Percentiles rank a stretch among this genome's conserved stretches.
Evolutionary conservation across 805 yeast species (phyloP).

Genomic region (Komagataella pastoris): DNA sequence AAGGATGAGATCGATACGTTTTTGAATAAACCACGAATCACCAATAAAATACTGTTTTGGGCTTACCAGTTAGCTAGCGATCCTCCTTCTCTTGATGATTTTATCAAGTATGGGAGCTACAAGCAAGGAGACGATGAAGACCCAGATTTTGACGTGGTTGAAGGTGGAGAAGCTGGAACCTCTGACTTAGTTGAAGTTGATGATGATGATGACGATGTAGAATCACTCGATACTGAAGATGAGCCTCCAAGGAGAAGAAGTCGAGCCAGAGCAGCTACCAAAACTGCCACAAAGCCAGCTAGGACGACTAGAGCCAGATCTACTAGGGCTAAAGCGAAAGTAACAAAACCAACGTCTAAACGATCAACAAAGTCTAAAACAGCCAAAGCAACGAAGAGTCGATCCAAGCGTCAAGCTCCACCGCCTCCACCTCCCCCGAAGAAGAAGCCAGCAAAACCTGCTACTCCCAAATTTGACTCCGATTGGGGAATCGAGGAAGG

Average conservation of each 20-base stretch:
- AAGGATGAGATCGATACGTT: conserved; percentile 7
- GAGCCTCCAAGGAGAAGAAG: conserved; percentile 1
- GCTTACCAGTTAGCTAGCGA: conserved; percentile 5
- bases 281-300: background rate
- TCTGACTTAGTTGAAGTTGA: conserved; percentile 1
- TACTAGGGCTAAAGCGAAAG: background rate
- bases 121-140: conserved; percentile 5
- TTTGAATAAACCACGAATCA: conserved; percentile 8
- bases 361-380: background rate
- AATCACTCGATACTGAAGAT: conserved; percentile 7
- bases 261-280: background rate
- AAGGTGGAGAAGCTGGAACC: background rate
- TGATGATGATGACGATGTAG: conserved; percentile 3
- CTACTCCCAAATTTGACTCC: background rate
- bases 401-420: background rate
- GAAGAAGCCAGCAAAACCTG: background rate
- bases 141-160: conserved; percentile 1
- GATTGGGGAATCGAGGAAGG: background rate
- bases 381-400: background rate
- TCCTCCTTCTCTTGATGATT: conserved; percentile 27
- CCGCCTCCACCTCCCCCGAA: background rate
- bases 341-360: background rate
- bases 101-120: conserved; percentile 12
- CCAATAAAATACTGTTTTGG: conserved; percentile 5
- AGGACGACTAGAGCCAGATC: background rate